A percentile compares a stretch with the other conserved stretches of the same genome.
Evolutionary conservation across 1,284 basidiomycete genomes (phyloP).

Genomic region (Psilocybe mexicana): DNA sequence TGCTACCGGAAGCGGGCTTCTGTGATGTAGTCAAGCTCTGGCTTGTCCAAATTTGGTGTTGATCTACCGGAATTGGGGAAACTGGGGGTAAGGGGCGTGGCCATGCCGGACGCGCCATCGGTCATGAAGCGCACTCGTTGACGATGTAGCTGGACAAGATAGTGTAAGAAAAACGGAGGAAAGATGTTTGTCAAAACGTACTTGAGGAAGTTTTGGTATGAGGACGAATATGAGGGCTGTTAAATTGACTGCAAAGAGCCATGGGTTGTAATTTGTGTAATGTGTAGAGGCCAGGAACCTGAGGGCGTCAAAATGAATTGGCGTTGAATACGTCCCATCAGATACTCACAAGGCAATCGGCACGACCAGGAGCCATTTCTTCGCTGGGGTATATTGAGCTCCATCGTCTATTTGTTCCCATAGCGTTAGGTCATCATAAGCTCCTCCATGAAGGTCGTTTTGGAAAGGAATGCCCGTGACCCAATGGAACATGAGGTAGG

Average conservation of each 20-base stretch:
- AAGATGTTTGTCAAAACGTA: constrained; percentile 31
- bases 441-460: constrained; percentile 83
- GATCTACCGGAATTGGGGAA: constrained; percentile 49
- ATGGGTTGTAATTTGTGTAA: constrained; percentile 95
- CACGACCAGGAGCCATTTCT: constrained; percentile 95
- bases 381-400: constrained; percentile 97
- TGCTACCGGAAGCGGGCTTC: constrained; percentile 39
- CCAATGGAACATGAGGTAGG: constrained; percentile 99
- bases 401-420: constrained; percentile 99
- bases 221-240: constrained; percentile 83
- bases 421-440: constrained; percentile 95
- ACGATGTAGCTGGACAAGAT: constrained; percentile 62
- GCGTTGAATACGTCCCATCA: background rate
- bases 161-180: constrained; percentile 7
- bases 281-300: constrained; percentile 98
- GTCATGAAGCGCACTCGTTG: constrained; percentile 77
- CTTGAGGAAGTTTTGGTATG: constrained; percentile 95
- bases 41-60: constrained; percentile 36
- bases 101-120: constrained; percentile 56
- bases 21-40: constrained; percentile 33
- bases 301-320: constrained; percentile 5
- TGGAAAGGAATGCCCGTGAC: constrained; percentile 98
- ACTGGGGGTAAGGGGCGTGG: constrained; percentile 62
- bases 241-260: constrained; percentile 92
- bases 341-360: constrained; percentile 87